Base-by-base conservation (phyloP, 2,329 filamentous ascomycete genomes). In the Penicillium sp. region DNA sequence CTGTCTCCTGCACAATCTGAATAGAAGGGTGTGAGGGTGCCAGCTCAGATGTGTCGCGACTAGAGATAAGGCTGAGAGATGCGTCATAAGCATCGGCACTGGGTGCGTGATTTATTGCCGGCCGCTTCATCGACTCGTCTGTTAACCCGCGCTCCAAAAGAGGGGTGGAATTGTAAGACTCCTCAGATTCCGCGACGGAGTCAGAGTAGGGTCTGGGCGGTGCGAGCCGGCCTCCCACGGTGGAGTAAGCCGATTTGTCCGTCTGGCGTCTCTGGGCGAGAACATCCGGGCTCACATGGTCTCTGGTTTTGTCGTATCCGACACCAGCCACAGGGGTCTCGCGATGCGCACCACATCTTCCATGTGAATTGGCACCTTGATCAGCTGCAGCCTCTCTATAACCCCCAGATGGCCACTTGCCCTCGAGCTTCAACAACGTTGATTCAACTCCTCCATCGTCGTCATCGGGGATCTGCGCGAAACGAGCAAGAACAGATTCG, bases 391-490 rank as follows among this genome's bases (percentile, higher is more conserved):
- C 38, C 2, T 43, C 52, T 42, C 54, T 50, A 24, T 50, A 32
- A 24, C 47, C 32, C 29, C 54, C 47, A 35, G 64, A 58, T 58
- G 62, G 64, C 64, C 86, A 93, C 58, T 83, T 92, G 8, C 93
- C 93, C 72, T 98, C 93, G 0, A 98, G 78, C 63, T 97, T 98
- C 60, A 91, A 72, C 44, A 98, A 70, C 0, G 93, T 89, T n/a
- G 91, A 90, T 65, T 97, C 93, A 24, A 97, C 84, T 10, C 92
- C 92, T 6, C 89, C 89, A 63, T 95, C 88, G 40, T 86, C 85
- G 53, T 95, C 89, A 63, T 96, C 91, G 0, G 92, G 89, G 24
- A 97, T 88, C 47, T 88, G 84, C 2, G 91, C 89, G 46, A 98
- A 81, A 60, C 88, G 88, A 51, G 91, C 84, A 1, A 95, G 89